Base-by-base conservation (phyloP, 805 yeast species). In the Candida tallmaniae region DNA sequence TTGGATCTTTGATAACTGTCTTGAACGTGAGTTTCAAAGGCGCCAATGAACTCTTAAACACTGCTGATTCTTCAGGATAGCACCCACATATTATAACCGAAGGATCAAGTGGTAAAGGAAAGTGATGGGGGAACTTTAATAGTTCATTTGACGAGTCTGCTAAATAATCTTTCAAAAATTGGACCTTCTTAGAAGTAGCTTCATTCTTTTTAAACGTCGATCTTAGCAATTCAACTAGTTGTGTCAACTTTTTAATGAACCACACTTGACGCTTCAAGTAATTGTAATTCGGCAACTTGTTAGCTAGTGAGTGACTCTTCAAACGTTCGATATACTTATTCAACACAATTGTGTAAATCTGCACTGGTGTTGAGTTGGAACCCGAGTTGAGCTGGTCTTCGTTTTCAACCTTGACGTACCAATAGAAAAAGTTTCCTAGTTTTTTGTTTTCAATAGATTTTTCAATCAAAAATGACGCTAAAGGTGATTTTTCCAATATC, bases 361-460 rank as follows among this genome's bases (percentile, higher is more conserved):
- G 44, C n/a, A 42, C 40, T 3, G 37, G 14, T 16, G 17, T 28
- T 4, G 27, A 21, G 10, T 7, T n/a, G 13, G 8, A 17, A 6
- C 14, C 13, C 4, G 42, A 20, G 36, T 43, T 44, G 7, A 63
- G 40, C 39, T 65, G 68, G 38, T 85, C 96, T 48, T 82, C 86
- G 20, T 82, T 74, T 50, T 90, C 97, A 2, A 94, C 95, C 44
- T 80, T 81, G 32, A 93, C 73, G 52, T 82, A 86, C 97, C 98
- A 93, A 56, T 86, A 89, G 41, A 94, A 77, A 51, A 74, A 86
- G 51, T 80, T 88, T 0, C 95, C 93, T 26, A 94, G 63, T 13
- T 73, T 65, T 14, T 74, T 72, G 51, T 82, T 83, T 13, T 72
- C 62, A 1, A 80, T 65, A 0, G 95, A 79, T 29, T 90, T 68